Base-by-base conservation (phyloP, 1,284 basidiomycete species). In the Sanghuangporus baumii region DNA sequence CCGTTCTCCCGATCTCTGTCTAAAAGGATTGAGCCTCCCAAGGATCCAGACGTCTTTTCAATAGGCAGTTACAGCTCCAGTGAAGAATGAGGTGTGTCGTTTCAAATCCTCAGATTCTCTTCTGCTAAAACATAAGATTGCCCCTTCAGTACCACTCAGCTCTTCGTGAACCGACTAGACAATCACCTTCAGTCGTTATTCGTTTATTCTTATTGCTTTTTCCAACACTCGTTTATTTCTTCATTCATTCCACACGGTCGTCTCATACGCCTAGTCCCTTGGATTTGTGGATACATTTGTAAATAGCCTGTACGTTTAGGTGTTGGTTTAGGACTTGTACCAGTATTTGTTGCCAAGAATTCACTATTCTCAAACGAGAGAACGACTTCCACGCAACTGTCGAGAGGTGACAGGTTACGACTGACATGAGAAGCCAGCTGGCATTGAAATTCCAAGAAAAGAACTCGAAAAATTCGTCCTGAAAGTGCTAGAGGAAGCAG, bases 1-100 rank as follows among this genome's bases (percentile, higher is more conserved):
- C 51, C 62, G 34, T n/a, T 34, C 2, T 57, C 26, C 26, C 26
- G 26, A 31, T 31, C 62, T 36, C 37, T 23, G 41, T 16, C 51
- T 16, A 43, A 14, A 20, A 50, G 36, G 12, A 31, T 36, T 3
- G 31, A 41, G 12, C 31, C 7, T 9, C 47, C 18, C 11, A 38
- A 51, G 34, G 56, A 54, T 20, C 31, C 31, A 11, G 62, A 59
- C 36, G 31, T 50, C n/a, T 63, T 63, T 31, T 54, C 58, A 12
- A 63, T 63, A 34, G 62, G 62, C 3, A 56, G 55, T 26, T 34
- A 55, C 62, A 63, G 62, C 31, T 54, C 52, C n/a, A 37, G 52
- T n/a, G 52, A 54, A 6, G 52, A n/a, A 23, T 54, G 23, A n/a
- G 31, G 26, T 9, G 18, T 37, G 41, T 38, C n/a, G 7, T 26